These are phyloP conservation scores for Leptographium flavum DNA, from an alignment of 2,329 filamentous ascomycete genomes.

Conservation along the genomic window DNA sequence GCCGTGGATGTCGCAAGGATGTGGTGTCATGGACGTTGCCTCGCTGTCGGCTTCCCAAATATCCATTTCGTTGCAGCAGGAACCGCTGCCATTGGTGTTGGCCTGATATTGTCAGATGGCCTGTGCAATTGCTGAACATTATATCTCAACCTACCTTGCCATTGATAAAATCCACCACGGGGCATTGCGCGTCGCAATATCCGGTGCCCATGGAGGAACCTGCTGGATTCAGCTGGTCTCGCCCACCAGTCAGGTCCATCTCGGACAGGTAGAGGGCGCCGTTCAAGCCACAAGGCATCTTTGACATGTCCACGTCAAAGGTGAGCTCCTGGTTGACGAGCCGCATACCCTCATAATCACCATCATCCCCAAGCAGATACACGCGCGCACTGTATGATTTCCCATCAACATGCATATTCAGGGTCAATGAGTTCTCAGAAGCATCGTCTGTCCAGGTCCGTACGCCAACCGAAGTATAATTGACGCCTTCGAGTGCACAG, in stretches of 20 bases:
- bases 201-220: conserved; percentile 48
- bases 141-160: conserved; percentile 23
- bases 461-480: conserved; percentile 6
- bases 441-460: neutral
- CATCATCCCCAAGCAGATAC: conserved; percentile 41
- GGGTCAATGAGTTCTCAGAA: conserved; percentile 2
- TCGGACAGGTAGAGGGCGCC: conserved; percentile 47
- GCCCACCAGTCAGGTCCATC: conserved; percentile 44
- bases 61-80: conserved; percentile 41
- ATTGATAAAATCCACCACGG: conserved; percentile 33
- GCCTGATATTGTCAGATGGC: conserved; percentile 11
- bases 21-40: conserved; percentile 30
- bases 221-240: conserved; percentile 36
- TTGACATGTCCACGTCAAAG: conserved; percentile 48
- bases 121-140: neutral
- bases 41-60: conserved; percentile 39
- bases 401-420: conserved; percentile 7
- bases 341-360: conserved; percentile 41
- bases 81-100: conserved; percentile 27
- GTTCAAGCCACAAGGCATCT: conserved; percentile 48
- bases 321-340: conserved; percentile 44
- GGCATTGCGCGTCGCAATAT: conserved; percentile 49
- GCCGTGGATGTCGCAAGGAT: conserved; percentile 30
- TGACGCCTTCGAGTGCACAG: conserved; percentile 8
- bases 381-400: conserved; percentile 24